Conservation (phyloP, 2,329 filamentous ascomycete species). For the Pseudogymnoascus sp. region DNA sequence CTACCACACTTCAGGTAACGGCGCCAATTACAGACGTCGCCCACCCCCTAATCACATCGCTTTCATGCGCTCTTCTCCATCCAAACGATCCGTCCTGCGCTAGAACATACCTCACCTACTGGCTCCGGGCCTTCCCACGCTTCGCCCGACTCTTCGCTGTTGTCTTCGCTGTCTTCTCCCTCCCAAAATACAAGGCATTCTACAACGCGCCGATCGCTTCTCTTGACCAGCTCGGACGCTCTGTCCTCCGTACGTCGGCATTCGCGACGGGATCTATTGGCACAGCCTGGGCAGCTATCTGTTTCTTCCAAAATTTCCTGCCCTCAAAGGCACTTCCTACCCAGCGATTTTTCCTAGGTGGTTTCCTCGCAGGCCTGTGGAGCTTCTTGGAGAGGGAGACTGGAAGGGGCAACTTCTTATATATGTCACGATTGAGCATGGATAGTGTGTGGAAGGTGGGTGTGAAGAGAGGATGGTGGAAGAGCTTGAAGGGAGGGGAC, state of each 20-base stretch:
- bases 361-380: slow-evolving; percentile 79
- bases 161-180: slow-evolving; percentile 59
- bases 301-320: slow-evolving; percentile 75
- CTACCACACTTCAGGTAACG: slow-evolving; percentile 58
- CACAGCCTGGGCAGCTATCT: slow-evolving; percentile 81
- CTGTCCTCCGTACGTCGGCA: slow-evolving; percentile 65
- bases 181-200: slow-evolving; percentile 60
- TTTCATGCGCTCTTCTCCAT: slow-evolving; percentile 86
- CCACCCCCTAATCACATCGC: slow-evolving; percentile 75
- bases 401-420: slow-evolving; percentile 66
- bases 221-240: slow-evolving; percentile 57
- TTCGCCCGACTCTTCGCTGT: slow-evolving; percentile 72
- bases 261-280: slow-evolving; percentile 80
- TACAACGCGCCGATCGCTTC: slow-evolving; percentile 62
- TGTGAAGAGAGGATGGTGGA: slow-evolving; percentile 85
- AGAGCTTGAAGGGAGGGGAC: slow-evolving; percentile 73
- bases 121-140: slow-evolving; percentile 73
- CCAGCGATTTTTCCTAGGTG: slow-evolving; percentile 83
- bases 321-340: slow-evolving; percentile 69
- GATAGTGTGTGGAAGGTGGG: slow-evolving; percentile 89
- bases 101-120: slow-evolving; percentile 80
- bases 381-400: slow-evolving; percentile 64
- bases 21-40: slow-evolving; percentile 74
- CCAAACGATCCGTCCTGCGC: slow-evolving; percentile 81
- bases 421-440: slow-evolving; percentile 68